Percentiles rank a stretch among this genome's conserved stretches.
These are phyloP conservation scores for Gymnopilus dilepis DNA, from an alignment of 768 basidiomycete genomes.

Conservation along the genomic window DNA sequence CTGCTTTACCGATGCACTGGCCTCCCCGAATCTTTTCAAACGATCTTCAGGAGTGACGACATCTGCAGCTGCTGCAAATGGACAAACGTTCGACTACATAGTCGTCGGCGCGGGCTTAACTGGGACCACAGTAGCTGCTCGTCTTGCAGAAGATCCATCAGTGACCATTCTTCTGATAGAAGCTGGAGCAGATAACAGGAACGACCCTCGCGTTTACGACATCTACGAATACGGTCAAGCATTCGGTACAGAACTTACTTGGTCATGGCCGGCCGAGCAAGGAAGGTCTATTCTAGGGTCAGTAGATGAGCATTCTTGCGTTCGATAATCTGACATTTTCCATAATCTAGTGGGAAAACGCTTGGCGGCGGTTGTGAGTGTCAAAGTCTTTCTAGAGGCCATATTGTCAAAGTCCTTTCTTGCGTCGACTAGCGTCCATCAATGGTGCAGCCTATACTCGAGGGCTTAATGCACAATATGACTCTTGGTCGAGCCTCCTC, in stretches of 20 bases:
- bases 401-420: background rate
- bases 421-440: constrained; percentile 45
- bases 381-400: background rate
- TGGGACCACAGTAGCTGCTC: constrained; percentile 53
- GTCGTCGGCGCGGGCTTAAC: constrained; percentile 53
- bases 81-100: constrained; percentile 48
- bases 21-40: constrained; percentile 30
- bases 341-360: constrained; percentile 46
- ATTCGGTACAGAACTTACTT: constrained; percentile 49
- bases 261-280: constrained; percentile 50
- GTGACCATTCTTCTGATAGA: constrained; percentile 55
- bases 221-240: constrained; percentile 49
- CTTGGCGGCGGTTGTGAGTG: constrained; percentile 46
- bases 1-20: constrained; percentile 10
- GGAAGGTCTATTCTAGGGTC: constrained; percentile 46
- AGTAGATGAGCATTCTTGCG: constrained; percentile 16
- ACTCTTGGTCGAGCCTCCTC: constrained; percentile 44
- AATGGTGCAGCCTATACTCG: constrained; percentile 54
- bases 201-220: constrained; percentile 49
- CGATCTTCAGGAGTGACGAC: constrained; percentile 41
- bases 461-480: constrained; percentile 49
- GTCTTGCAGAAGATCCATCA: constrained; percentile 49
- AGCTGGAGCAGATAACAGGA: constrained; percentile 53
- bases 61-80: constrained; percentile 35
- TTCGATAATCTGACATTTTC: background rate